phyloP scores from a whole-genome alignment of 1,284 basidiomycete species.

The Boletus mariae region DNA sequence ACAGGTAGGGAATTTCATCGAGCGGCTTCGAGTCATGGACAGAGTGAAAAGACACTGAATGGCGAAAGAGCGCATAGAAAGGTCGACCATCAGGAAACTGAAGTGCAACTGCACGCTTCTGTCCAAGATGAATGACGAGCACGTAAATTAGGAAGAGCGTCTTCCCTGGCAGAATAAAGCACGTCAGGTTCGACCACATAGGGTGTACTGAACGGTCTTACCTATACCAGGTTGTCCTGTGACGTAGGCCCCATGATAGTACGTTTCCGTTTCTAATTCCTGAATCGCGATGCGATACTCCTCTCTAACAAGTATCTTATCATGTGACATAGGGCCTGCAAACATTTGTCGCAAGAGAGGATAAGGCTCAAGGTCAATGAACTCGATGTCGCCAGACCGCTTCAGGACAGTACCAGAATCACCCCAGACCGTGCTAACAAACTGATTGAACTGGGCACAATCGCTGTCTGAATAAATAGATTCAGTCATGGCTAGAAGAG shows the following conservation, averaged over 20 bases:
- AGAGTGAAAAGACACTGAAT: not conserved
- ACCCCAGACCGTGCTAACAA: not conserved
- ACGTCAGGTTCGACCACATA: too few relatives aligned
- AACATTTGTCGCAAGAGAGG: not conserved
- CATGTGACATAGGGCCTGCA: not conserved
- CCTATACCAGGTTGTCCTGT: slow-evolving; percentile 8
- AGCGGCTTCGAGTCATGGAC: rapidly evolving
- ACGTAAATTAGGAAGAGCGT: not conserved
- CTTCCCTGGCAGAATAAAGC: not conserved
- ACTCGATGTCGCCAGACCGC: not conserved
- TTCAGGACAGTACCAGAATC: not conserved
- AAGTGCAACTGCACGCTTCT: not conserved
- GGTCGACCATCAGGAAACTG: not conserved
- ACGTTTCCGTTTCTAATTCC: not conserved
- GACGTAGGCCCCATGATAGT: not conserved
- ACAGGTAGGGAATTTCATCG: not conserved
- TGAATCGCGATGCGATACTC: not conserved
- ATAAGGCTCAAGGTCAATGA: not conserved
- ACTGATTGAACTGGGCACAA: not conserved
- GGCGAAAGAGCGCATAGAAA: not conserved
- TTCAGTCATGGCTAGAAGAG: not conserved
- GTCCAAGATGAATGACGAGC: not conserved
- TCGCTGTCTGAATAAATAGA: not conserved
- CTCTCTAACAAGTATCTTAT: not conserved
- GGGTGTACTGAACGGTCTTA: not conserved